Evolutionary conservation across 2,329 filamentous ascomycete species (phyloP).

Genomic region (Aureobasidium sp.): DNA sequence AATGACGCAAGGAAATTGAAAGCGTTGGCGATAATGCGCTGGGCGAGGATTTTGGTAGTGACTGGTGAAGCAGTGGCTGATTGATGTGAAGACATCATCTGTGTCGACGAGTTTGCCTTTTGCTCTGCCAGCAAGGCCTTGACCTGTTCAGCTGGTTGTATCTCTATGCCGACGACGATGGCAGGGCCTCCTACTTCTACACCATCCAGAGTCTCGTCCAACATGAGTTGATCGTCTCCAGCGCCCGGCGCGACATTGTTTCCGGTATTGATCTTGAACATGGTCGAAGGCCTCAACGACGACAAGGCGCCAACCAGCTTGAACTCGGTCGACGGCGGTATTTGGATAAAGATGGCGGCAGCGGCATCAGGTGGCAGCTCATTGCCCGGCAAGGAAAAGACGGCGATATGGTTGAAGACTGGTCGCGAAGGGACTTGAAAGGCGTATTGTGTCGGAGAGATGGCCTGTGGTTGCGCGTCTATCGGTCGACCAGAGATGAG

Average conservation of each 20-base stretch:
- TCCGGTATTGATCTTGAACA: conserved; percentile 62
- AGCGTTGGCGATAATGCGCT: conserved; percentile 91
- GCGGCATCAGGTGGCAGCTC: conserved; percentile 66
- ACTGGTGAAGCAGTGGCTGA: conserved; percentile 32
- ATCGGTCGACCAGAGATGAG: conserved; percentile 54
- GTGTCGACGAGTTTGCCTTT: conserved; percentile 27
- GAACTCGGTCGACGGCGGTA: conserved; percentile 56
- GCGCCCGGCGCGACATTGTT: conserved; percentile 32
- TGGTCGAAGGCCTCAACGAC: conserved; percentile 80
- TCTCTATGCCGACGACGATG: conserved; percentile 71
- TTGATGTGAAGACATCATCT: not conserved
- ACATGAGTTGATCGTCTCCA: conserved; percentile 44
- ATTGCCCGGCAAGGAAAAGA: conserved; percentile 78
- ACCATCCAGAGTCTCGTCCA: conserved; percentile 27
- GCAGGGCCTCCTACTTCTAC: conserved; percentile 23
- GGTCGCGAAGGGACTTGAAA: conserved; percentile 56
- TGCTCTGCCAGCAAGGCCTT: conserved; percentile 58
- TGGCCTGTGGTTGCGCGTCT: conserved; percentile 47
- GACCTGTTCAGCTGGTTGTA: conserved; percentile 70
- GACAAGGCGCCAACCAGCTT: conserved; percentile 83
- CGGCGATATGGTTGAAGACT: conserved; percentile 64
- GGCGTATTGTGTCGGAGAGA: conserved; percentile 54
- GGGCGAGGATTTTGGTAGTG: conserved; percentile 72
- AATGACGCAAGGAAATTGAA: conserved; percentile 95
- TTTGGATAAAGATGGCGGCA: conserved; percentile 81